Percentiles rank a stretch among this genome's conserved stretches.
These are phyloP conservation scores for Hyphopichia buzzinii DNA, from an alignment of 1,139 yeast genomes.

Conservation along the genomic window DNA sequence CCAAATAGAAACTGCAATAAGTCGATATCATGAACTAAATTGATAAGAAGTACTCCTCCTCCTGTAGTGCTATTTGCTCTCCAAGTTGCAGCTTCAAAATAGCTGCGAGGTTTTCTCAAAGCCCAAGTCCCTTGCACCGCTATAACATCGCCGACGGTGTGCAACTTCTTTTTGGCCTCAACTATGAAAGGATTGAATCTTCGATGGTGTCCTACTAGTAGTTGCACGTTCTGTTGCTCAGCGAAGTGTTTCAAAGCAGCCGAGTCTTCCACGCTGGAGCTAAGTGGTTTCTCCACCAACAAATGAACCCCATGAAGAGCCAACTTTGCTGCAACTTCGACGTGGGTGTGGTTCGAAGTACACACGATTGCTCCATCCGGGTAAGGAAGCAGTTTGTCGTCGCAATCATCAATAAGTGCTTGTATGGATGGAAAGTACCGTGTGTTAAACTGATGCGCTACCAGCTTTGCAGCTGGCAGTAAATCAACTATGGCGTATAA, in stretches of 20 bases:
- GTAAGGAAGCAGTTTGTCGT: constrained; percentile 12
- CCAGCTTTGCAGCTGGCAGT: constrained; percentile 18
- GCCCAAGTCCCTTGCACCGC: constrained; percentile 45
- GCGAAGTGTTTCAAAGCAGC: constrained; percentile 27
- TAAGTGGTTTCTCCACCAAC: constrained; percentile 39
- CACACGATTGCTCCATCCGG: constrained; percentile 42
- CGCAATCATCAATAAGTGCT: constrained; percentile 3
- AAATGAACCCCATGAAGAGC: constrained; percentile 34
- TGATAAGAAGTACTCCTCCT: constrained; percentile 40
- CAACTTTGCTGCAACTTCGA: constrained; percentile 29
- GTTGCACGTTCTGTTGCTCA: constrained; percentile 19
- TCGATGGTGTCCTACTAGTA: constrained; percentile 41
- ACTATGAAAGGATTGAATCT: constrained; percentile 39
- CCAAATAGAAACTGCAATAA: constrained; percentile 37
- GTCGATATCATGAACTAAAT: constrained; percentile 42
- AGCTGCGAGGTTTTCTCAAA: constrained; percentile 30
- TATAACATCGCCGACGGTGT: constrained; percentile 28
- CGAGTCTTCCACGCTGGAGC: constrained; percentile 30
- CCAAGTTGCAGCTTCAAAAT: constrained; percentile 35
- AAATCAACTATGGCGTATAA: constrained; percentile 39
- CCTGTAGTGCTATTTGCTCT: constrained; percentile 31
- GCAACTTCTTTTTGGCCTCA: constrained; percentile 30
- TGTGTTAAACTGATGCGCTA: constrained; percentile 26
- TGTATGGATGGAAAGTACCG: constrained; percentile 25
- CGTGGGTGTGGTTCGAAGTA: constrained; percentile 42